phyloP scores from a whole-genome alignment of 164 flowering plant species.

The Nelumbo lutea region DNA sequence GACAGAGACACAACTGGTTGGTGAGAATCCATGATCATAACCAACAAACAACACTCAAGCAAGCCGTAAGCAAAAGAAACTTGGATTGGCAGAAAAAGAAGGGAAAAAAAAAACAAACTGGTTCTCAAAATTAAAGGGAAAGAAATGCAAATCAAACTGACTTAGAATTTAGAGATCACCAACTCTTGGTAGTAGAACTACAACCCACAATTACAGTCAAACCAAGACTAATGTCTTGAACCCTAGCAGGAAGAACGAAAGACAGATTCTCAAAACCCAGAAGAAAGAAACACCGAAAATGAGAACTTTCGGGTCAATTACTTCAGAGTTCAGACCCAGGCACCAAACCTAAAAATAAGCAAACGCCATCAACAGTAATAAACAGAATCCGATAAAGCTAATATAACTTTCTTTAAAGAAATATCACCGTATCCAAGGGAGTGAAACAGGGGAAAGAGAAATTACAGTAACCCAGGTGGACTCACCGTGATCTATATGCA shows the following conservation, averaged over 20 bases:
- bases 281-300: constrained; percentile 2
- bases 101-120: not conserved
- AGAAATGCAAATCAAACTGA: not conserved
- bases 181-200: not conserved
- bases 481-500: not conserved
- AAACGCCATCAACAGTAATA: constrained; percentile 11
- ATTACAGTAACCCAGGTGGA: constrained; percentile 10
- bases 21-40: constrained; percentile 58
- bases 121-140: not conserved
- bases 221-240: not conserved
- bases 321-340: constrained; percentile 11
- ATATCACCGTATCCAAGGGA: constrained; percentile 34
- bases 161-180: too few relatives aligned
- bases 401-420: constrained; percentile 5
- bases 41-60: not conserved
- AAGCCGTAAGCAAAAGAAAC: constrained; percentile 18
- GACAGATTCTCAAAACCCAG: constrained; percentile 4
- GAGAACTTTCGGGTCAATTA: constrained; percentile 3
- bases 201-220: not conserved
- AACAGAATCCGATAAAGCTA: constrained; percentile 35
- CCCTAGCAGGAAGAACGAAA: not conserved
- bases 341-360: constrained; percentile 14
- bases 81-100: not conserved
- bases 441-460: constrained; percentile 23
- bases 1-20: constrained; percentile 60